These are phyloP conservation scores for Pilatotrama ljubarskyi DNA, from an alignment of 768 basidiomycete species.

Conservation along the genomic window DNA sequence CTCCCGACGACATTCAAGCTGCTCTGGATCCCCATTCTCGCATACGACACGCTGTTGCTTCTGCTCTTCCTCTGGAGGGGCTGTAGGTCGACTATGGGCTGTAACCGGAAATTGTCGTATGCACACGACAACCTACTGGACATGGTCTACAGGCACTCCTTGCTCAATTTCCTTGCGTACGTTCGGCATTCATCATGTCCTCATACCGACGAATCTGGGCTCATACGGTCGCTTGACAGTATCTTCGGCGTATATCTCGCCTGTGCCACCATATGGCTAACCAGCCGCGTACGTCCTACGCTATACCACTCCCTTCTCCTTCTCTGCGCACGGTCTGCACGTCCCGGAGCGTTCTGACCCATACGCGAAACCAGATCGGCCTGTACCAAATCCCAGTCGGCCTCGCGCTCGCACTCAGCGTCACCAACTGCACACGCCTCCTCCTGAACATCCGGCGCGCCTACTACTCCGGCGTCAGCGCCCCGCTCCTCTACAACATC, in stretches of 20 bases:
- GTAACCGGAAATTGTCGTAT: constrained; percentile 1
- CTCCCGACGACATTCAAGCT: constrained; percentile 14
- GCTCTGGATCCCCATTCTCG: constrained; percentile 23
- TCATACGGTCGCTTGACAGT: constrained; percentile 13
- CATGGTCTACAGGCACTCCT: constrained; percentile 29
- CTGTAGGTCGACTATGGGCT: neutral
- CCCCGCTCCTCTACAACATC: constrained; percentile 17
- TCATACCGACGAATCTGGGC: too few species aligned
- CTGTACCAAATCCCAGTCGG: constrained; percentile 31
- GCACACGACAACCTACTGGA: constrained; percentile 18
- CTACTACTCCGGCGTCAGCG: constrained; percentile 28
- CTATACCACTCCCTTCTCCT: neutral
- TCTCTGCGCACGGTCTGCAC: too few species aligned
- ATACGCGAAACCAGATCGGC: constrained; percentile 21
- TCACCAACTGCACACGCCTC: constrained; percentile 34
- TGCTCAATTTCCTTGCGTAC: constrained; percentile 31
- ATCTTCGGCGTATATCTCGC: constrained; percentile 32
- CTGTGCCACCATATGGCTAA: constrained; percentile 33
- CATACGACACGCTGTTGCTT: constrained; percentile 25
- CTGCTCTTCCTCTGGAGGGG: constrained; percentile 30
- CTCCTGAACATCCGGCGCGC: constrained; percentile 34
- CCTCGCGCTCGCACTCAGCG: constrained; percentile 32
- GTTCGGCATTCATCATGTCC: constrained; percentile 2
- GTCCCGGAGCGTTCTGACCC: neutral
- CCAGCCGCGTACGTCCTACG: constrained; percentile 25